Percentiles rank a stretch among this genome's conserved stretches.
These are phyloP conservation scores for Erythrobasidium yunnanense DNA, from an alignment of 768 basidiomycete genomes.

Conservation along the genomic window DNA sequence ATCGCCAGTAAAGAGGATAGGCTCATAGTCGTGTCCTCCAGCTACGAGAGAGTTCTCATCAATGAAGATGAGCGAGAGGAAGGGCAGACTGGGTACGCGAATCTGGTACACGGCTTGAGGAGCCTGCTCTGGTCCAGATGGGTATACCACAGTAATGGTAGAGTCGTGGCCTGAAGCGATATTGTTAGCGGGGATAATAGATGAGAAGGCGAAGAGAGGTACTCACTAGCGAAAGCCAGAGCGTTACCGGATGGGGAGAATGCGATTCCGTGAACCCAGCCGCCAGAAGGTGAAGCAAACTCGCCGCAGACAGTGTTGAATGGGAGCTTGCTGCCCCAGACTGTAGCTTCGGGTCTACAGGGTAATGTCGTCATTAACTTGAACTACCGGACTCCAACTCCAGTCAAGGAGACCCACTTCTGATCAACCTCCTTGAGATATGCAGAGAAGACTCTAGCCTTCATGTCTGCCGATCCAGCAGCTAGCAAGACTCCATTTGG, in stretches of 20 bases:
- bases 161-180: constrained; percentile 72
- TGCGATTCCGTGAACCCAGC: constrained; percentile 91
- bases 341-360: constrained; percentile 65
- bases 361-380: not conserved
- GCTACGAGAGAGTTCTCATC: constrained; percentile 71
- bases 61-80: constrained; percentile 74
- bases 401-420: constrained; percentile 48
- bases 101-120: constrained; percentile 55
- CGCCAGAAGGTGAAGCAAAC: constrained; percentile 74
- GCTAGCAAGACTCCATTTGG: constrained; percentile 96
- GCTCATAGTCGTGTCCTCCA: constrained; percentile 96
- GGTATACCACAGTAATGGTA: constrained; percentile 82
- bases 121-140: constrained; percentile 51
- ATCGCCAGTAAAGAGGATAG: constrained; percentile 68
- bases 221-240: constrained; percentile 82
- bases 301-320: constrained; percentile 97
- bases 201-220: not conserved
- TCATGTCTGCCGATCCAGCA: constrained; percentile 94
- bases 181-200: not conserved
- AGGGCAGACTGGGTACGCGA: constrained; percentile 65
- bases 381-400: not conserved
- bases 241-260: constrained; percentile 95
- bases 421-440: constrained; percentile 97
- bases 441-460: constrained; percentile 92
- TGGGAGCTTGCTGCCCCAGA: constrained; percentile 97